Evolutionary conservation across 805 yeast species (phyloP).

Genomic region (Maudiozyma serrabonitensis): DNA sequence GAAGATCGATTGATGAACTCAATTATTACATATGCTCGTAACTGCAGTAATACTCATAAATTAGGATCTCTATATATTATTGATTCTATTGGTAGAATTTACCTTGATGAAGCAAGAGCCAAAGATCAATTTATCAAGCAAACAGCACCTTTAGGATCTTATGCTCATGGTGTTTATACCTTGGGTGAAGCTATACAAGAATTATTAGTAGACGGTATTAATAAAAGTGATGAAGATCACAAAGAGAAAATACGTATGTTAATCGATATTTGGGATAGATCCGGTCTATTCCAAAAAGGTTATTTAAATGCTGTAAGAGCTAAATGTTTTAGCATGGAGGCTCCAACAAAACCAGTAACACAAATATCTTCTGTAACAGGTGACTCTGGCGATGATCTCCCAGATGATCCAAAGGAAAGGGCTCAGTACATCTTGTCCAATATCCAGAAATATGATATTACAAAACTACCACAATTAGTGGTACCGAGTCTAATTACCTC

Average conservation of each 20-base stretch:
- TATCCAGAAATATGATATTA: constrained; percentile 10
- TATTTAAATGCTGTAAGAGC: constrained; percentile 46
- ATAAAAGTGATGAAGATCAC: constrained; percentile 46
- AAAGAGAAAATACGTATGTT: constrained; percentile 71
- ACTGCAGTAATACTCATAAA: constrained; percentile 71
- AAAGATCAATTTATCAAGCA: constrained; percentile 38
- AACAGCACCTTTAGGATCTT: constrained; percentile 59
- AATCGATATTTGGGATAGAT: constrained; percentile 86
- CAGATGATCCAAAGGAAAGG: constrained; percentile 28
- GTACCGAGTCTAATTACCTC: constrained; percentile 18
- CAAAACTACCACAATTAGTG: constrained; percentile 12
- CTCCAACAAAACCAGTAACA: constrained; percentile 29
- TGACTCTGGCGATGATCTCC: constrained; percentile 45
- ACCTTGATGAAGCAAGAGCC: constrained; percentile 62
- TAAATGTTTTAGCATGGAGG: constrained; percentile 39
- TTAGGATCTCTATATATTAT: constrained; percentile 85
- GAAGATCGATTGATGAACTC: constrained; percentile 21
- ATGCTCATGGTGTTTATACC: constrained; percentile 60
- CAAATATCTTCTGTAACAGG: constrained; percentile 28
- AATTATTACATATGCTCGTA: constrained; percentile 44
- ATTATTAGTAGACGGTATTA: constrained; percentile 52
- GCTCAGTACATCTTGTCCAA: constrained; percentile 23
- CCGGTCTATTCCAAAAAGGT: constrained; percentile 60
- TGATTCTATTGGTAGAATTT: constrained; percentile 85
- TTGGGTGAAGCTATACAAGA: constrained; percentile 56